Base-by-base conservation (phyloP, 805 yeast genomes). In the Metschnikowia shivogae region DNA sequence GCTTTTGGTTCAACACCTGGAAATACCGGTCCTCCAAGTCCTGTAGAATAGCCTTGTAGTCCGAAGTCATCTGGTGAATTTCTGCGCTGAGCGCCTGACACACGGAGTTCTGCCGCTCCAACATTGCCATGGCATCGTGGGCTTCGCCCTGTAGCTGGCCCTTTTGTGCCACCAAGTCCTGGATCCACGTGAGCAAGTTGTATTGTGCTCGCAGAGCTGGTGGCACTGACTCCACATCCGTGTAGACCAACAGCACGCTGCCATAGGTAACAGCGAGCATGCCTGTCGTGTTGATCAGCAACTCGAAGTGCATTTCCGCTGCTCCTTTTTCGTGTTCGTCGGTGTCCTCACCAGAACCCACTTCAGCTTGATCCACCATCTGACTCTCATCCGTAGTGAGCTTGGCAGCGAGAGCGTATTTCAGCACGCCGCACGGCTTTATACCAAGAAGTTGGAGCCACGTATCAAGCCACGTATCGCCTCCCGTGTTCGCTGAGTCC, bases 391-490 rank as follows among this genome's bases (percentile, higher is more conserved):
- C 56, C n/a, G 65, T 60, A 3, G 52, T 39, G 29, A 65, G 52
- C 39, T 49, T 60, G 3, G 58, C 66, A 6, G 46, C 32, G 17
- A 59, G 29, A 7, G 37, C 41, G 14, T 52, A 22, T 22, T 22
- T 22, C 26, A 22, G 26, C 26, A 2, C 43, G 22, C n/a, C 6
- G 3, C 11, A 5, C 6, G 29, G 37, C 26, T 26, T 26, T 2
- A 13, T 13, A 13, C 40, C 40, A 20, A 37, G 40, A 12, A 37
- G 28, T 2, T 11, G 12, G 5, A 37, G 34, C n/a, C 58, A 17
- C 12, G 55, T 48, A 0, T 17, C 34, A 3, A 36, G 37, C 65
- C 68, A 62, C 8, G 55, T 54, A 4, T 50, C 49, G 19, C 43
- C 46, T 6, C 28, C 29, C 3, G 26, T 6, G 8, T 2, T 22